Evolutionary conservation across 1,284 basidiomycete species (phyloP), one percentile per base, ranked within the genome.

Genomic region (Rhodotorula mucilaginosa): DNA sequence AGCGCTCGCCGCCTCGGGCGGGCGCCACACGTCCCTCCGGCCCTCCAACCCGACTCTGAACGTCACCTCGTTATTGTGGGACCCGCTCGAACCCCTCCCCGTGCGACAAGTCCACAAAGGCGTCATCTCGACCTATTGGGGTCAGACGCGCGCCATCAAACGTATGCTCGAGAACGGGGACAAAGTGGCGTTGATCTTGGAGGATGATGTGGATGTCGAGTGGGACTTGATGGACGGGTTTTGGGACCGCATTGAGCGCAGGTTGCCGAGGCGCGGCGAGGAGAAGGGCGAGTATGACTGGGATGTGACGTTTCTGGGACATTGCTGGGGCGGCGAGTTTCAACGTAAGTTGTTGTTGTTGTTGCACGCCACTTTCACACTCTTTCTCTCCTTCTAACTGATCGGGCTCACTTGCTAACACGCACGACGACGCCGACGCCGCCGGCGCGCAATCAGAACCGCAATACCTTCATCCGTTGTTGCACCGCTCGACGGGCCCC

Each of bases 381-480:
- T 26, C 26, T 26, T 26, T 1, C 26, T 26, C 26, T 76, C 26
- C 26, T 26, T 26, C 26, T 26, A 26, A 26, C 26, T 26, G 26
- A 26, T 26, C 26, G 26, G 26, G 1, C 26, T 26, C 26, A 26
- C 26, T 26, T 26, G 26, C 26, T 26, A 26, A 26, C 26, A 26
- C 26, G 26, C 26, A 26, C 26, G 26, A 26, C 26, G 26, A 26
- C 26, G 26, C 26, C 26, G 26, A 26, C 26, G 26, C 26, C 26
- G 26, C 26, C 26, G 26, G 26, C 26, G 26, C 26, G 26, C 26
- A 26, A 26, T 26, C 26, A 72, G 66, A 72, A 46, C 91, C 90
- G 76, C 88, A 88, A 1, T 91, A 90, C 78, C 89, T 89, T 5
- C 86, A 90, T 18, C 88, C 90, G 0, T 84, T 90, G 64, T 88